phyloP scores from a whole-genome alignment of 2,329 filamentous ascomycete species.

The Septoria linicola region DNA sequence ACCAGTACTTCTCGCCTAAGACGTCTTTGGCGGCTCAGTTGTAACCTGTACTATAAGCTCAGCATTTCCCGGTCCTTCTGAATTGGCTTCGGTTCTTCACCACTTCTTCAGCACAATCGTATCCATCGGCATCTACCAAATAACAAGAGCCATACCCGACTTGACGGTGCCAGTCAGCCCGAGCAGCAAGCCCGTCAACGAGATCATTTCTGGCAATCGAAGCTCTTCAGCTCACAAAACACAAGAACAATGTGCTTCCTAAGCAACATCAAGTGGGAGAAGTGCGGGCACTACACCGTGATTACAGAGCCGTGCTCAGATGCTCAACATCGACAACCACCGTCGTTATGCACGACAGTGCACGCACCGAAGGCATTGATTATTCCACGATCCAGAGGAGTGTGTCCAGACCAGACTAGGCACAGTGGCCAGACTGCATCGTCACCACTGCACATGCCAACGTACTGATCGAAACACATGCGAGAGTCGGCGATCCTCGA shows the following conservation, averaged over 20 bases:
- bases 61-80: too few relatives aligned
- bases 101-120: too few relatives aligned
- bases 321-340: slow-evolving; percentile 21
- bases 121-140: too few relatives aligned
- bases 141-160: too few relatives aligned
- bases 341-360: slow-evolving; percentile 22
- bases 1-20: too few relatives aligned
- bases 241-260: slow-evolving; percentile 20
- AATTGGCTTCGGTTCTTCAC: too few relatives aligned
- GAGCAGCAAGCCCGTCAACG: background rate
- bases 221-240: background rate
- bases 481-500: too few relatives aligned
- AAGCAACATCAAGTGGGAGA: slow-evolving; percentile 23
- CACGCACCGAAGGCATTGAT: slow-evolving; percentile 24
- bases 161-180: too few relatives aligned
- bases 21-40: too few relatives aligned
- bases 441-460: slow-evolving; percentile 12
- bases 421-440: slow-evolving; percentile 16
- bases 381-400: slow-evolving; percentile 15
- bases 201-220: too few relatives aligned
- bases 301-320: slow-evolving; percentile 21
- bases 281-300: slow-evolving; percentile 25
- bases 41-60: too few relatives aligned
- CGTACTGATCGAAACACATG: slow-evolving; percentile 3
- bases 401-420: slow-evolving; percentile 23